Percentiles rank a stretch among this genome's conserved stretches.
Evolutionary conservation across 805 yeast species (phyloP).

Genomic region (Saturnispora mendoncae): DNA sequence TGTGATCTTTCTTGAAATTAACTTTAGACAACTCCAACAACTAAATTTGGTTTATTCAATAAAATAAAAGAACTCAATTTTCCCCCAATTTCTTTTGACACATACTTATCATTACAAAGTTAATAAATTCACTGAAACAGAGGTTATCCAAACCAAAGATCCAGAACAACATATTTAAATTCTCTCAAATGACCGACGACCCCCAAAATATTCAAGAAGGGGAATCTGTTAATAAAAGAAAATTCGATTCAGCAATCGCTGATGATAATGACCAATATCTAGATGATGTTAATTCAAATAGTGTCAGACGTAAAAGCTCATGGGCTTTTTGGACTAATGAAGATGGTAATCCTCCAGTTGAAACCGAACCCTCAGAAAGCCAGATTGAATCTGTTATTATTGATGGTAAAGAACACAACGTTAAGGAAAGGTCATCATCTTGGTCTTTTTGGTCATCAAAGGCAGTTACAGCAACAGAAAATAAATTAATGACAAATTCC

Average conservation of each 20-base stretch:
- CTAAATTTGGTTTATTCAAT: too few relatives aligned
- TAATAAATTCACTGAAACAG: neutral
- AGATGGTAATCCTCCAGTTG: neutral
- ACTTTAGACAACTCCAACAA: too few relatives aligned
- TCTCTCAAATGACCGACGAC: neutral
- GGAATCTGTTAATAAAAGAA: neutral
- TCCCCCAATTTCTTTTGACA: neutral
- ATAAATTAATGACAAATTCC: slow-evolving; percentile 1
- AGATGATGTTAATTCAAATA: neutral
- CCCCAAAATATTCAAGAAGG: too few relatives aligned
- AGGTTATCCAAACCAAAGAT: neutral
- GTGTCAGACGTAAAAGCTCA: slow-evolving; percentile 14
- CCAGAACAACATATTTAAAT: neutral
- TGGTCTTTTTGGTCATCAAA: slow-evolving; percentile 26
- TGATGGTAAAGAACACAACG: slow-evolving; percentile 10
- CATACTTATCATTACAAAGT: neutral
- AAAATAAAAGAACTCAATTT: too few relatives aligned
- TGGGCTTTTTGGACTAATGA: slow-evolving; percentile 23
- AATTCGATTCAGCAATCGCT: slow-evolving; percentile 1
- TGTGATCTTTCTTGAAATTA: too few relatives aligned
- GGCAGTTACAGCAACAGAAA: neutral
- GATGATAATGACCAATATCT: neutral
- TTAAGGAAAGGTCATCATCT: slow-evolving; percentile 17
- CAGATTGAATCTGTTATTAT: slow-evolving; percentile 4
- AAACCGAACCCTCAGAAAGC: too few relatives aligned